These are phyloP conservation scores for Trametes villosa DNA, from an alignment of 768 basidiomycete genomes.

Conservation along the genomic window DNA sequence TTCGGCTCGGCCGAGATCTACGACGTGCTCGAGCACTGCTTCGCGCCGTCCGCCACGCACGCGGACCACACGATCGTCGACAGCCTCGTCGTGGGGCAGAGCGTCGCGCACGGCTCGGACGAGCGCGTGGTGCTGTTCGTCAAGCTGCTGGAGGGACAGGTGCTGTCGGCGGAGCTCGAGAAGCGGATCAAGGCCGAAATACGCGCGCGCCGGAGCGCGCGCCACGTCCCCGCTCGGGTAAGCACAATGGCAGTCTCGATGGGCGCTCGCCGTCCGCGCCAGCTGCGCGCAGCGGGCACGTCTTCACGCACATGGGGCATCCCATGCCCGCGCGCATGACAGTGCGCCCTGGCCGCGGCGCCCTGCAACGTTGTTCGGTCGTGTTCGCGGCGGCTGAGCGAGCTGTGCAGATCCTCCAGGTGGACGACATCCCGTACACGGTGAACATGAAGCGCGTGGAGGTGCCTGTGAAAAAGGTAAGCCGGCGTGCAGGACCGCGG, in stretches of 20 bases:
- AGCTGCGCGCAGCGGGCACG: too few species aligned
- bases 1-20: constrained; percentile 85
- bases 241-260: constrained; percentile 28
- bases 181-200: constrained; percentile 64
- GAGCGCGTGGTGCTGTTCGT: constrained; percentile 80
- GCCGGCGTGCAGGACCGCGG: constrained; percentile 6
- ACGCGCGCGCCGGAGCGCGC: constrained; percentile 63
- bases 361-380: constrained; percentile 30
- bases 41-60: constrained; percentile 47
- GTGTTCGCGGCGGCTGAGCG: constrained; percentile 6
- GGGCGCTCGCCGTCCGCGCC: too few species aligned
- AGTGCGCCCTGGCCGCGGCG: background rate
- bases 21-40: constrained; percentile 72
- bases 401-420: constrained; percentile 63
- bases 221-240: constrained; percentile 79
- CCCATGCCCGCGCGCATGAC: background rate
- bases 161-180: constrained; percentile 55
- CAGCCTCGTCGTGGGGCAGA: constrained; percentile 72
- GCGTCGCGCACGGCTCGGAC: constrained; percentile 64
- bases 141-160: constrained; percentile 56
- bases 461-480: constrained; percentile 75
- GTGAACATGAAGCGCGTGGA: constrained; percentile 83
- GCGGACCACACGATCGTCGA: constrained; percentile 54
- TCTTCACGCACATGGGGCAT: background rate
- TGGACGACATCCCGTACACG: constrained; percentile 75